Base-by-base conservation (phyloP, 2,329 filamentous ascomycete genomes). In the Colletotrichum gloeosporioides region DNA sequence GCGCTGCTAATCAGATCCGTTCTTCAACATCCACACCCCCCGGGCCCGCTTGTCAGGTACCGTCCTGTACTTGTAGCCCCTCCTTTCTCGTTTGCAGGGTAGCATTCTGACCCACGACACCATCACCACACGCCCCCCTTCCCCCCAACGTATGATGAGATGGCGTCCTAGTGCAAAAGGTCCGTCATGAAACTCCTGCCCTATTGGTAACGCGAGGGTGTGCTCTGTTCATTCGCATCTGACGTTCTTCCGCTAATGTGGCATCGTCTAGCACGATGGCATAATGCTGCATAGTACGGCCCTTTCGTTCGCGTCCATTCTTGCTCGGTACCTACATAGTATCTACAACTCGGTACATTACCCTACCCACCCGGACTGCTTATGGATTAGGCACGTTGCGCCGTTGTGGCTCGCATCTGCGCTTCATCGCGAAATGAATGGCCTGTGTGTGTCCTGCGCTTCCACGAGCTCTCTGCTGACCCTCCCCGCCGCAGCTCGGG, bases 381-480 rank as follows among this genome's bases (percentile, higher is more conserved):
- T 59, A 76, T 76, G 70, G 74, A 69, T 76, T 66, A 74, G 74
- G 70, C 36, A 39, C 70, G n/a, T 76, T 76, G 71, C 74, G 49
- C 57, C 70, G 71, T 74, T 64, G 70, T 76, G 74, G 70, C 65
- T 69, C 74, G 70, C 70, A 76, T 76, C 59, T 69, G 39, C 65
- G 59, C 64, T 65, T 74, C 59, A 39, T 39, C 65, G 64, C 49
- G 65, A 53, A 29, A 69, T 68, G 44, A 68, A 63, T 70, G 64
- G 49, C 74, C 59, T 44, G 57, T 53, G 44, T 53, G 53, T 22
- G 59, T 63, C 31, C 27, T 36, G 65, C 34, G 70, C 10, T 67
- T 69, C 74, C 70, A 69, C 44, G 69, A 73, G 57, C 64, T 22
- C 31, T 29, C 66, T 32, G 63, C 31, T 59, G 63, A 55, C 18